Base-by-base conservation (phyloP, 2,329 filamentous ascomycete genomes). In the Coniochaeta prunicola region DNA sequence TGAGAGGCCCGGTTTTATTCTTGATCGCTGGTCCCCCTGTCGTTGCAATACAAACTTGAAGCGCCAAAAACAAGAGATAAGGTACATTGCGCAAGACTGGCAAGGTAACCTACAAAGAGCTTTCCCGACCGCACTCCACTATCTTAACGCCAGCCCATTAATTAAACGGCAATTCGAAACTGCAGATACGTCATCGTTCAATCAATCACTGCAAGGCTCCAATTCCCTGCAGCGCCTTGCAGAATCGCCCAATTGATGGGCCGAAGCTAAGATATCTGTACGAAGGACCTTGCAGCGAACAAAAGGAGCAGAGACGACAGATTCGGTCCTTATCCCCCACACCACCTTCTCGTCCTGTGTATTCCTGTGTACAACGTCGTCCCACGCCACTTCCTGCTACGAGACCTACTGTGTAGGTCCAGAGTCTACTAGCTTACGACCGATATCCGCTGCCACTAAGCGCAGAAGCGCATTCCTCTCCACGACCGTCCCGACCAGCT, bases 291-390 rank as follows among this genome's bases (percentile, higher is more conserved):
- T 28, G 24, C 45, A 50, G 10, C 13, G 12, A 48, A 13, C 17
- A 13, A 50, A 50, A 28, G 17, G 24, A 26, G 24, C 45, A 26
- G n/a, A n/a, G 21, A 26, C 26, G 45, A 50, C n/a, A 17, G 13
- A 13, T 50, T 50, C 45, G 45, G 45, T 17, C 45, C 45, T 30
- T 50, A 17, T 50, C 45, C 24, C 45, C 45, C 45, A 50, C 45
- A 50, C 45, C 45, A 50, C 45, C 45, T 30, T 50, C 45, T 50
- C n/a, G n/a, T n/a, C n/a, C n/a, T n/a, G n/a, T n/a, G n/a, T n/a
- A n/a, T 50, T 50, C 24, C 24, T 26, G 45, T 30, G 45, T 50
- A 28, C 45, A 13, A 17, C 45, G 30, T 50, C 45, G 24, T 3
- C 42, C 19, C 21, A 13, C 5, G 42, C 2, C n/a, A 12, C 24